phyloP scores from a whole-genome alignment of 2,329 filamentous ascomycete species.

The Aspergillus novoparasiticus region DNA sequence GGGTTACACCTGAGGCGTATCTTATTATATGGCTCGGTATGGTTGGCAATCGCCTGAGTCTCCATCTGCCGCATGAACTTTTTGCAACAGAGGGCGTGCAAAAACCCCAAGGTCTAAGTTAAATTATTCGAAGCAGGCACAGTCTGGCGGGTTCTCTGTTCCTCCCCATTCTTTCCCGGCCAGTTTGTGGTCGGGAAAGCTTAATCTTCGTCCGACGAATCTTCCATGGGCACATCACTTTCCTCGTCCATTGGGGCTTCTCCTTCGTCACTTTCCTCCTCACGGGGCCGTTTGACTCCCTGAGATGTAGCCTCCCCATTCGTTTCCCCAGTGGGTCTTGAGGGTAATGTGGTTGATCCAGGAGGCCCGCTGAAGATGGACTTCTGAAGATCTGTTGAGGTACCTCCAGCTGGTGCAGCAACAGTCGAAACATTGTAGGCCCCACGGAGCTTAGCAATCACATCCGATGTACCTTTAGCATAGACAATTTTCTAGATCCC shows the following conservation, averaged over 20 bases:
- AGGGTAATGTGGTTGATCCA: constrained; percentile 45
- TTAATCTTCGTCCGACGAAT: constrained; percentile 73
- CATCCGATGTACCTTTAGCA: constrained; percentile 84
- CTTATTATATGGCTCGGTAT: constrained; percentile 88
- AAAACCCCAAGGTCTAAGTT: constrained; percentile 22
- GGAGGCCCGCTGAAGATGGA: constrained; percentile 73
- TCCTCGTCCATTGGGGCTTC: constrained; percentile 66
- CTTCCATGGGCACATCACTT: constrained; percentile 69
- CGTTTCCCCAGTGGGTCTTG: constrained; percentile 53
- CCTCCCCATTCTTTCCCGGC: constrained; percentile 15
- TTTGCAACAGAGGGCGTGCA: constrained; percentile 30
- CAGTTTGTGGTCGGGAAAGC: neutral
- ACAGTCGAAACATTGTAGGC: constrained; percentile 71
- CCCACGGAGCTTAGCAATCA: constrained; percentile 87
- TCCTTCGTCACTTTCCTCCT: constrained; percentile 61
- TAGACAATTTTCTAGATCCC: constrained; percentile 78
- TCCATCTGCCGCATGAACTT: constrained; percentile 74
- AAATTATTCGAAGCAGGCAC: constrained; percentile 18
- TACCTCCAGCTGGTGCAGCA: constrained; percentile 57
- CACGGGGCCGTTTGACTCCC: constrained; percentile 69
- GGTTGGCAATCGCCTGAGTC: constrained; percentile 75
- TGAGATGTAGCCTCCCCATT: constrained; percentile 55
- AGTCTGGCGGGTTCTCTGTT: constrained; percentile 13
- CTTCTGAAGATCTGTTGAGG: constrained; percentile 74
- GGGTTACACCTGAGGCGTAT: constrained; percentile 63